Conservation (phyloP, 345 rosid genomes). For the Linum usitatissimum region DNA sequence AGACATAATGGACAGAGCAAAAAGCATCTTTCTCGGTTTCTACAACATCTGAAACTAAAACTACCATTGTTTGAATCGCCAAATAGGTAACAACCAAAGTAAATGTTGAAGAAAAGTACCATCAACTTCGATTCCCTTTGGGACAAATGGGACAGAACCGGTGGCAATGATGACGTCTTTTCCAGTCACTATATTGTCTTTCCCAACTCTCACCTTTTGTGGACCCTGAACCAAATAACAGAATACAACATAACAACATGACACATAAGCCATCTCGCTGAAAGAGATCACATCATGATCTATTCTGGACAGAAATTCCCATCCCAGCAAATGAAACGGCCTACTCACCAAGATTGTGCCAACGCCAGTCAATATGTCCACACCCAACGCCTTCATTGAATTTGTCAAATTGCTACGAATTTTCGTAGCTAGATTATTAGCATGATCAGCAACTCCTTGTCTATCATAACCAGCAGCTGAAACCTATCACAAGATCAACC, state of each 20-base stretch:
- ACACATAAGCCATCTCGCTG: background rate
- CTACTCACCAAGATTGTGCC: conserved; percentile 69
- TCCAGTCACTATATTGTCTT: conserved; percentile 56
- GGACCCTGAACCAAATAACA: conserved; percentile 48
- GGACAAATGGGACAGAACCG: conserved; percentile 96
- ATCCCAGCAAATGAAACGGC: conserved; percentile 1
- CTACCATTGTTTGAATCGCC: background rate
- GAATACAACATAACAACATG: background rate
- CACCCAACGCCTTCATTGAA: conserved; percentile 90
- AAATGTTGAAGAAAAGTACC: conserved; percentile 35
- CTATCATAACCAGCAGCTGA: conserved; percentile 90
- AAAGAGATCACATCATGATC: background rate
- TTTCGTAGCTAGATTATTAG: conserved; percentile 82
- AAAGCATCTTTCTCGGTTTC: background rate
- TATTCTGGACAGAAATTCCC: background rate
- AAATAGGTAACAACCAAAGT: background rate
- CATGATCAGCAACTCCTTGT: conserved; percentile 95
- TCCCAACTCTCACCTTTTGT: conserved; percentile 84
- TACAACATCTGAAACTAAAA: background rate
- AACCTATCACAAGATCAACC: conserved; percentile 38
- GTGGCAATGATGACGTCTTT: conserved; percentile 85
- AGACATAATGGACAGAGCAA: background rate
- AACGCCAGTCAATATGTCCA: conserved; percentile 85
- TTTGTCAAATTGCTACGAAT: conserved; percentile 82
- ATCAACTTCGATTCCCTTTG: conserved; percentile 97